Evolutionary conservation across 2,329 filamentous ascomycete species (phyloP), one percentile per base, ranked within the genome.

Genomic region (Ophiosphaerella herpotricha): DNA sequence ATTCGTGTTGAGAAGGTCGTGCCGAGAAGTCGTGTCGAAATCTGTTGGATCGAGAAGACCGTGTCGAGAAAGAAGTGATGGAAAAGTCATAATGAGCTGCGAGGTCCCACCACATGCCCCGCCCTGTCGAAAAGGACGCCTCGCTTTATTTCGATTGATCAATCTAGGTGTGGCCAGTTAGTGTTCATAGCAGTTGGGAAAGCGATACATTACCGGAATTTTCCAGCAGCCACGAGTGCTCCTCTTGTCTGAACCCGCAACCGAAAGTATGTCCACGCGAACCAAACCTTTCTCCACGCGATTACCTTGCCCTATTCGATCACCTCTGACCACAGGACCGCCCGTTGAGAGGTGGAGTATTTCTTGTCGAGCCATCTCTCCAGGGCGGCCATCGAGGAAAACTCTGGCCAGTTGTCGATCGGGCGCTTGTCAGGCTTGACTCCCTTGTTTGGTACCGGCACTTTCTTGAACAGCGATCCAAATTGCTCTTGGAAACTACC

Each of bases 91-190:
- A 29, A 21, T 21, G 11, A 36, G 46, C 14, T 43, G 52, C 48
- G 46, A 51, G 40, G 54, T 54, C 52, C 50, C 43, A 54, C 50
- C 40, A 57, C 49, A 43, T 39, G 32, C 47, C 49, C 54, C 57
- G 51, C 54, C 47, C 49, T 55, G 48, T 48, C 47, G 51, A 53
- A 39, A 52, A 57, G 52, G 49, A 57, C 49, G 54, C 51, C 54
- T 45, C 39, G 46, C 41, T 50, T 50, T 50, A 33, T 55, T 51
- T 21, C 14, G 21, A 23, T 37, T 9, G 21, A 32, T 33, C 11
- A 43, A 31, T 29, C 34, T 53, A 16, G 38, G n/a, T 32, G 8
- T 42, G 33, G 37, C 39, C 39, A 39, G 42, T 32, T 24, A 29
- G 14, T 24, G 26, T 36, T 29, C 26, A 4, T 32, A 9, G 12